Evolutionary conservation across 345 rosid species (phyloP).

Genomic region (Boechera retrofracta): DNA sequence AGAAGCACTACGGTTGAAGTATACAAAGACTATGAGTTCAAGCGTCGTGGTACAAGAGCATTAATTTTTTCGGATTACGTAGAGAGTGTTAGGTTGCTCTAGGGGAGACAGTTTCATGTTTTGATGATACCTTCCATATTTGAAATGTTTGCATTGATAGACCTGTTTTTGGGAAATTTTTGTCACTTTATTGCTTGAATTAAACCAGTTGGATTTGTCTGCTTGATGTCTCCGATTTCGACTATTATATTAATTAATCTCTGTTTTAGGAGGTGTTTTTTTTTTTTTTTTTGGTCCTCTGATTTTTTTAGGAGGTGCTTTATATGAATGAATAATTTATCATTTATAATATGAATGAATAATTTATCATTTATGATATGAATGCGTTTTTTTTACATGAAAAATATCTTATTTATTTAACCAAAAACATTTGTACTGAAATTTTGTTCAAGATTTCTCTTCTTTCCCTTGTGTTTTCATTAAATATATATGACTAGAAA

Average conservation of each 20-base stretch:
- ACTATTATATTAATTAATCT: neutral
- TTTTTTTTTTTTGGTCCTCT: too few species aligned
- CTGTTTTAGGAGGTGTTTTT: neutral
- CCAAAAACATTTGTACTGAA: too few species aligned
- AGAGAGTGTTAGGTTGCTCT: neutral
- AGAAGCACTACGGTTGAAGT: conserved; percentile 3
- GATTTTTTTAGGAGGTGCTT: too few species aligned
- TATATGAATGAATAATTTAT: neutral
- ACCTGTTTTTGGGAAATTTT: neutral
- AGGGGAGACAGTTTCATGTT: conserved; percentile 1
- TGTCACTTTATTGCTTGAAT: neutral
- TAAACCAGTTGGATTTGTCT: neutral
- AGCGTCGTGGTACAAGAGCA: neutral
- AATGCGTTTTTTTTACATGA: too few species aligned
- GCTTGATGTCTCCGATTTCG: neutral
- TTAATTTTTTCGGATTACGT: too few species aligned
- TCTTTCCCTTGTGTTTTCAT: too few species aligned
- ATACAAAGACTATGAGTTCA: neutral
- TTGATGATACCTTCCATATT: neutral
- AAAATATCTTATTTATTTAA: too few species aligned
- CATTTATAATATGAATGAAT: too few species aligned
- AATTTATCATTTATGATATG: too few species aligned
- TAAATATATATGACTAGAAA: too few species aligned
- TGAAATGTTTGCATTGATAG: neutral
- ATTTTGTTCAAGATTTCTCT: too few species aligned